These are phyloP conservation scores for Reticulascus tulasneorum DNA, from an alignment of 2,329 filamentous ascomycete genomes.

Conservation along the genomic window DNA sequence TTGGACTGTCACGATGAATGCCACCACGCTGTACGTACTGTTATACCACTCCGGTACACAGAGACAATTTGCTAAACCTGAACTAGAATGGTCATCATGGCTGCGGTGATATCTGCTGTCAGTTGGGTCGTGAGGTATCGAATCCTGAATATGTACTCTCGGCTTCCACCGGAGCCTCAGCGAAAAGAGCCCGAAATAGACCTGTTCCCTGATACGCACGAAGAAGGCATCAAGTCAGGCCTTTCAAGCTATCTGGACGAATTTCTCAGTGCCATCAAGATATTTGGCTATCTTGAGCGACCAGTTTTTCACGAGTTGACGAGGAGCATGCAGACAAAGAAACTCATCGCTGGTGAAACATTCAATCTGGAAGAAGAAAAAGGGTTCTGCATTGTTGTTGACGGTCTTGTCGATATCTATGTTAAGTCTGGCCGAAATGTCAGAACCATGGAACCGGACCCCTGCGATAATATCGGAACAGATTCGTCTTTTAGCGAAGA, in stretches of 20 bases:
- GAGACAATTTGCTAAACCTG: constrained; percentile 14
- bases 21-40: constrained; percentile 75
- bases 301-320: constrained; percentile 98
- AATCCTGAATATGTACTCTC: constrained; percentile 94
- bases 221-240: constrained; percentile 83
- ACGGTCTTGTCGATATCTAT: constrained; percentile 95
- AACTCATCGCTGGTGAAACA: constrained; percentile 93
- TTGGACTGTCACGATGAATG: constrained; percentile 97
- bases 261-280: constrained; percentile 97
- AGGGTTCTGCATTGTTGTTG: constrained; percentile 94
- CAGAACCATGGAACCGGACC: constrained; percentile 25
- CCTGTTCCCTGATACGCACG: constrained; percentile 88
- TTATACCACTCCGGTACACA: background rate
- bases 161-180: constrained; percentile 88
- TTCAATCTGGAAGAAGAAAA: constrained; percentile 95
- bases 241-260: constrained; percentile 96
- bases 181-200: constrained; percentile 95
- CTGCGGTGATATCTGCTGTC: constrained; percentile 73
- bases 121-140: constrained; percentile 95
- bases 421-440: constrained; percentile 76
- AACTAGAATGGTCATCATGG: constrained; percentile 67
- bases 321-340: constrained; percentile 95
- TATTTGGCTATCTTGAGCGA: constrained; percentile 94
- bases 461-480: constrained; percentile 27
- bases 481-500: constrained; percentile 55